Evolutionary conservation across 495 filamentous ascomycete species (phyloP).

Genomic region (Xanthoparmelia taractica): DNA sequence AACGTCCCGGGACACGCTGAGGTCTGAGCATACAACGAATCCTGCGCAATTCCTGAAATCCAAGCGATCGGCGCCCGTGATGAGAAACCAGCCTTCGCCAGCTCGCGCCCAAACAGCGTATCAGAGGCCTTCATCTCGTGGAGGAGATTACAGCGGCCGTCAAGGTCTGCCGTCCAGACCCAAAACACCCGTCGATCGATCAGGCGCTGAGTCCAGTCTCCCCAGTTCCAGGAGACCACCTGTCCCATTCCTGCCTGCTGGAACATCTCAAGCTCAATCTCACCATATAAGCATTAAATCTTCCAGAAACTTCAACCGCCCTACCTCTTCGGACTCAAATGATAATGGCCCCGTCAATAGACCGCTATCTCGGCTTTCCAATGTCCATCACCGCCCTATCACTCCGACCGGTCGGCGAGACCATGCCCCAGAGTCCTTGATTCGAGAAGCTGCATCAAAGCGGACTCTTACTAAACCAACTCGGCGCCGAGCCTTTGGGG

Average conservation of each 20-base stretch:
- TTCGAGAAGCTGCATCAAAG: conserved; percentile 53
- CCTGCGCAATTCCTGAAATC: conserved; percentile 67
- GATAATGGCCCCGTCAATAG: conserved; percentile 41
- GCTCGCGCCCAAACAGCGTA: conserved; percentile 31
- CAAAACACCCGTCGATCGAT: conserved; percentile 65
- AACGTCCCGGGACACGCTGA: conserved; percentile 44
- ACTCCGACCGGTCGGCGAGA: conserved; percentile 37
- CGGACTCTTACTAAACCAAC: conserved; percentile 66
- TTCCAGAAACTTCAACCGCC: conserved; percentile 61
- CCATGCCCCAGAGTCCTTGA: conserved; percentile 40
- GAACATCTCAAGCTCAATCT: conserved; percentile 62
- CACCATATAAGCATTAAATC: conserved; percentile 70
- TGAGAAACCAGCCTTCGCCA: conserved; percentile 47
- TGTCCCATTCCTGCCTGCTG: conserved; percentile 74
- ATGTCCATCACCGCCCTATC: conserved; percentile 39
- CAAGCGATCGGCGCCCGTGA: conserved; percentile 81
- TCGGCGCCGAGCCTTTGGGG: conserved; percentile 72
- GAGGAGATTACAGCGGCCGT: conserved; percentile 35
- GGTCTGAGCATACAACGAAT: conserved; percentile 57
- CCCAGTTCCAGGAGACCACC: conserved; percentile 49
- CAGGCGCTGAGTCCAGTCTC: conserved; percentile 44
- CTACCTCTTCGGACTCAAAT: conserved; percentile 60
- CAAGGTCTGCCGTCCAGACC: conserved; percentile 47
- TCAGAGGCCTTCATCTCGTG: conserved; percentile 36
- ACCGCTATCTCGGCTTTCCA: conserved; percentile 44